A percentile compares a stretch with the other conserved stretches of the same genome.
Conservation (phyloP, 306 rosid species). For the Fagus crenata region DNA sequence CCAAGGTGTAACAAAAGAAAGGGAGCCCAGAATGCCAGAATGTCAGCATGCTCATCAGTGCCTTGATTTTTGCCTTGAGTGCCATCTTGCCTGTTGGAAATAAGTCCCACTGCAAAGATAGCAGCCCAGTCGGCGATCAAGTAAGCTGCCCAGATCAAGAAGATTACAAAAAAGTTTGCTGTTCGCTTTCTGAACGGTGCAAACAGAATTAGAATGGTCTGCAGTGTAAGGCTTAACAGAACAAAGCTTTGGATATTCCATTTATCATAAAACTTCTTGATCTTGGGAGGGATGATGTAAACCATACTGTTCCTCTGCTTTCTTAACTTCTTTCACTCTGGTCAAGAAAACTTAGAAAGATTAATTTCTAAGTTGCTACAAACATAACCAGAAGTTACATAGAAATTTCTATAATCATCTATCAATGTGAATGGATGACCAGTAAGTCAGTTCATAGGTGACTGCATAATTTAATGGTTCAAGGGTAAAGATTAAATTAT, state of each 20-base stretch:
- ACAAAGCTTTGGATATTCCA: slow-evolving; percentile 46
- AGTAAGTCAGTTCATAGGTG: too few relatives aligned
- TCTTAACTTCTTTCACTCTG: background rate
- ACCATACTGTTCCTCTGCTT: slow-evolving; percentile 21
- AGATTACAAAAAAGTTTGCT: background rate
- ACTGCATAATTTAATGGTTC: too few relatives aligned
- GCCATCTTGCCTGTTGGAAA: slow-evolving; percentile 29
- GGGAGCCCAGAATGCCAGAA: slow-evolving; percentile 54
- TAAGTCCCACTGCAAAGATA: slow-evolving; percentile 36
- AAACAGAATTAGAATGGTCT: slow-evolving; percentile 26
- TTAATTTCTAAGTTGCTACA: background rate
- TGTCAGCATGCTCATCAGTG: background rate
- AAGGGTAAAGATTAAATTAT: too few relatives aligned
- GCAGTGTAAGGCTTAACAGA: slow-evolving; percentile 38
- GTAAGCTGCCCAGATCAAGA: slow-evolving; percentile 38
- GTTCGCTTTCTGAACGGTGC: slow-evolving; percentile 42
- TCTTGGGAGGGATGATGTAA: slow-evolving; percentile 17
- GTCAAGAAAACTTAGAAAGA: background rate
- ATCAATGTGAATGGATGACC: too few relatives aligned
- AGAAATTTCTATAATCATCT: too few relatives aligned
- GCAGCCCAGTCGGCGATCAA: slow-evolving; percentile 52
- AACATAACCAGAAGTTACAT: background rate
- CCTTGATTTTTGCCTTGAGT: background rate
- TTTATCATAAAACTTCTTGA: slow-evolving; percentile 35
- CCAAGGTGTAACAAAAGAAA: slow-evolving; percentile 54